Evolutionary conservation across 2,329 filamentous ascomycete species (phyloP).

Genomic region (Scedosporium boydii): DNA sequence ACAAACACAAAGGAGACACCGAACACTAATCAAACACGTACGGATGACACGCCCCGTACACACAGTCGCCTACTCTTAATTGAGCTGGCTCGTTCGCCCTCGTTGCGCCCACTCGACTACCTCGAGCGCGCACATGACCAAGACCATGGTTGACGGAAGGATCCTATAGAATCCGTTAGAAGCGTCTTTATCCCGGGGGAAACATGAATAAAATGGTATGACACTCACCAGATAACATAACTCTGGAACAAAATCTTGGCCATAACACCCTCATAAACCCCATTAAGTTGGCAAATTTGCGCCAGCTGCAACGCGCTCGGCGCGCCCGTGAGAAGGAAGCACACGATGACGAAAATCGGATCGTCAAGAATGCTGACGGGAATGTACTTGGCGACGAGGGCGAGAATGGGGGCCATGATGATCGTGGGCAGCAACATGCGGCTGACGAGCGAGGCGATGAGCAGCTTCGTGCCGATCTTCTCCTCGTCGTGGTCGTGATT

Average conservation of each 20-base stretch:
- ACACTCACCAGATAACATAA: slow-evolving; percentile 72
- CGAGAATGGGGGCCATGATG: slow-evolving; percentile 85
- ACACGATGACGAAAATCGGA: slow-evolving; percentile 96
- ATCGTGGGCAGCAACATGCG: slow-evolving; percentile 89
- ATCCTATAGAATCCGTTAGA: slow-evolving; percentile 51
- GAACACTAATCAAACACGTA: too few species aligned
- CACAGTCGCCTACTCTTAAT: too few species aligned
- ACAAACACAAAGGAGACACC: too few species aligned
- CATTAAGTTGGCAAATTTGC: slow-evolving; percentile 97
- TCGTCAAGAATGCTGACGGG: slow-evolving; percentile 92
- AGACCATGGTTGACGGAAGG: slow-evolving; percentile 78
- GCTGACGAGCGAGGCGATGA: slow-evolving; percentile 75
- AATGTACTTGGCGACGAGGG: slow-evolving; percentile 79
- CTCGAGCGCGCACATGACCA: slow-evolving; percentile 87
- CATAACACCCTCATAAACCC: slow-evolving; percentile 93
- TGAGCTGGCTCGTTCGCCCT: too few species aligned
- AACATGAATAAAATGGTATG: too few species aligned
- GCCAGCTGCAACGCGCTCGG: slow-evolving; percentile 90
- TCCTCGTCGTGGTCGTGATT: slow-evolving; percentile 63
- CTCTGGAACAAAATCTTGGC: slow-evolving; percentile 88
- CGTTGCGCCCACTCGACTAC: slow-evolving; percentile 74
- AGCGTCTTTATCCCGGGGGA: too few species aligned
- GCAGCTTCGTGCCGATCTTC: slow-evolving; percentile 60
- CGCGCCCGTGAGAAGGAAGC: slow-evolving; percentile 89
- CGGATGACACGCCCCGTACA: too few species aligned